Evolutionary conservation across 768 basidiomycete genomes (phyloP).

Genomic region (Podaxis pistillaris): DNA sequence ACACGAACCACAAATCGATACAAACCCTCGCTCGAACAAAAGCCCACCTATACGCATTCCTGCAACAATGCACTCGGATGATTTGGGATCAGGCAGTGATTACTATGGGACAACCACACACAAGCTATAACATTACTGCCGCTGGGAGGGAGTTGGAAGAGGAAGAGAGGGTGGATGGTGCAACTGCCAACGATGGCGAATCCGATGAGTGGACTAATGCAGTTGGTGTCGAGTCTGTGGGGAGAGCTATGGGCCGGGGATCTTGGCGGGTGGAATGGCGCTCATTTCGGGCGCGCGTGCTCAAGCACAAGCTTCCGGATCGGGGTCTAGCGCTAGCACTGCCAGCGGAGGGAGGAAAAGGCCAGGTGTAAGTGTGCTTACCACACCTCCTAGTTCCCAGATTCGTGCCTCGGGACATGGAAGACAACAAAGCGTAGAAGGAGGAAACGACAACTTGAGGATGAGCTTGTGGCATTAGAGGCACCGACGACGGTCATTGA

Average conservation of each 20-base stretch:
- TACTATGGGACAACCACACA: constrained; percentile 43
- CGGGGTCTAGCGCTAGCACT: no score
- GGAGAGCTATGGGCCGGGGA: constrained; percentile 74
- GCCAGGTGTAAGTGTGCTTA: constrained; percentile 18
- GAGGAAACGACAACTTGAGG: constrained; percentile 49
- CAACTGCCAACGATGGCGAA: constrained; percentile 45
- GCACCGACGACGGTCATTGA: background rate
- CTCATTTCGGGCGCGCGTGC: constrained; percentile 35
- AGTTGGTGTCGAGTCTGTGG: constrained; percentile 70
- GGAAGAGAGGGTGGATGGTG: constrained; percentile 3
- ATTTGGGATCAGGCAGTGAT: constrained; percentile 65
- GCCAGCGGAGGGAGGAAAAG: constrained; percentile 2
- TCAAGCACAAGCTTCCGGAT: background rate
- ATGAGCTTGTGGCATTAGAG: constrained; percentile 30
- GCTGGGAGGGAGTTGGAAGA: background rate
- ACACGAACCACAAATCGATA: constrained; percentile 86
- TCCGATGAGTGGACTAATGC: constrained; percentile 61
- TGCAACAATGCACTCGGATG: constrained; percentile 61
- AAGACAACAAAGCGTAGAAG: constrained; percentile 34
- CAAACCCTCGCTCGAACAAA: constrained; percentile 65
- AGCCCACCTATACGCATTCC: constrained; percentile 53
- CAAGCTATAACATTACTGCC: background rate
- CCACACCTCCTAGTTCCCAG: constrained; percentile 24
- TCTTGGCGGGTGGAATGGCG: constrained; percentile 67
- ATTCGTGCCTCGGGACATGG: constrained; percentile 15